Conservation (phyloP, 2,329 filamentous ascomycete genomes). For the Ceratocystis huliohia region DNA sequence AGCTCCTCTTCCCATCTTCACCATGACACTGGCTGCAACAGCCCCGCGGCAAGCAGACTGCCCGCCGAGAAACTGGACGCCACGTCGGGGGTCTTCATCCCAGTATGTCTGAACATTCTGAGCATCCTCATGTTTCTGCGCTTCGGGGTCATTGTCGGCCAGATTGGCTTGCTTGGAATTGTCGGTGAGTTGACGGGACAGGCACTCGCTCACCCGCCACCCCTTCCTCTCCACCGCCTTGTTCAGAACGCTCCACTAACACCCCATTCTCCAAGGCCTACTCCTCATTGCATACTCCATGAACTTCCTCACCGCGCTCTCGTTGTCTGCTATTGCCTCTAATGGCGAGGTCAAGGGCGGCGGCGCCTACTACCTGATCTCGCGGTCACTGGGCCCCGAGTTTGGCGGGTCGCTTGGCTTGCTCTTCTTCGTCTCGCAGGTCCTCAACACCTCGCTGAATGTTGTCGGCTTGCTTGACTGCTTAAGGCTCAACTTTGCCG, state of each 20-base stretch:
- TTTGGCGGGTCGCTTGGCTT: slow-evolving; percentile 82
- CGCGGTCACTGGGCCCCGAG: slow-evolving; percentile 70
- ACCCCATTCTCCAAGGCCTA: slow-evolving; percentile 39
- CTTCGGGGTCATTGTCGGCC: slow-evolving; percentile 73
- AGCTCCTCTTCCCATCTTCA: neutral
- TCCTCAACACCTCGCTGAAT: slow-evolving; percentile 77
- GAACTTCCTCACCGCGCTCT: slow-evolving; percentile 73
- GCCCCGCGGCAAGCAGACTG: neutral
- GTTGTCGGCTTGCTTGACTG: slow-evolving; percentile 77
- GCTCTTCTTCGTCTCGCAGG: slow-evolving; percentile 81
- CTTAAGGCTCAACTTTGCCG: slow-evolving; percentile 60
- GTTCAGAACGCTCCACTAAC: slow-evolving; percentile 2
- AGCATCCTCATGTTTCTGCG: slow-evolving; percentile 88
- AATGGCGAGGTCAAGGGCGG: slow-evolving; percentile 82
- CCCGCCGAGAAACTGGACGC: slow-evolving; percentile 53
- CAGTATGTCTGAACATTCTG: slow-evolving; percentile 76
- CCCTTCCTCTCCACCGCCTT: too few relatives aligned
- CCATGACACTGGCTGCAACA: neutral
- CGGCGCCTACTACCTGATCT: slow-evolving; percentile 81
- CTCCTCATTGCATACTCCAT: slow-evolving; percentile 65
- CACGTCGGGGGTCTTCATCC: slow-evolving; percentile 71
- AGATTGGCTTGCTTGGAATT: slow-evolving; percentile 67
- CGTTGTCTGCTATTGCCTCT: slow-evolving; percentile 76
- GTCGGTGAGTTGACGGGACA: slow-evolving; percentile 42
- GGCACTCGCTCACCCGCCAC: neutral